Evolutionary conservation across 768 basidiomycete species (phyloP), one percentile per base, ranked within the genome.

Genomic region (Leucosporidium scottii): DNA sequence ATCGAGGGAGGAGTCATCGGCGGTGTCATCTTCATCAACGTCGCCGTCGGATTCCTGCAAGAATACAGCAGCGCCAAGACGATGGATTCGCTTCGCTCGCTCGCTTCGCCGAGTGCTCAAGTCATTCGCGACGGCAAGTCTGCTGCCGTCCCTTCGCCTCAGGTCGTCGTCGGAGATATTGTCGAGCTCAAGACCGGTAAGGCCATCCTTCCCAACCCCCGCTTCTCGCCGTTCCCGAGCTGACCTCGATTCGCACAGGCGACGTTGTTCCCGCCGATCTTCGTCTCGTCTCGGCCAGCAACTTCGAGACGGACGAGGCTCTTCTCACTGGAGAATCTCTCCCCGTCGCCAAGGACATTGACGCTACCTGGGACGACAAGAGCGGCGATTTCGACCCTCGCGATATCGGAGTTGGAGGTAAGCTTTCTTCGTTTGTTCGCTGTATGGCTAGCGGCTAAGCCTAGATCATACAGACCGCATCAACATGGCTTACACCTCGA

Each of bases 1-100:
- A 81, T 85, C 62, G 82, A 82, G 74, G 83, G 82, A 8, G 83
- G 81, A 39, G 82, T 83, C 15, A 82, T 83, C 58, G 81, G 80
- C n/a, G 63, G 50, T 9, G 67, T 72, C 47, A 63, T 70, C 36
- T 74, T 79, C 28, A 74, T 82, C 47, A 83, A 83, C 68, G 80
- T 73, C 20, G n/a, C 77, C 30, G 80, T 82, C 56, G 82, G 82
- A 7, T 82, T 82, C 68, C 76, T 81, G 59, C 82, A 59, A 71
- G 82, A 83, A 68, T 83, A 82, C 68, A 74, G 77, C 25, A 81
- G 82, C 0, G 82, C 83, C 70, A 82, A 82, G 69, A 83, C 82
- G 0, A 83, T 84, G 82, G 82, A 82, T 67, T 82, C 82, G 6
- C 77, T 83, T 4, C 80, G 81, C 7, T 80, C 80, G 57, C 78